Base-by-base conservation (phyloP, 129 eudicot species). In the Chrysanthemum makinoi region DNA sequence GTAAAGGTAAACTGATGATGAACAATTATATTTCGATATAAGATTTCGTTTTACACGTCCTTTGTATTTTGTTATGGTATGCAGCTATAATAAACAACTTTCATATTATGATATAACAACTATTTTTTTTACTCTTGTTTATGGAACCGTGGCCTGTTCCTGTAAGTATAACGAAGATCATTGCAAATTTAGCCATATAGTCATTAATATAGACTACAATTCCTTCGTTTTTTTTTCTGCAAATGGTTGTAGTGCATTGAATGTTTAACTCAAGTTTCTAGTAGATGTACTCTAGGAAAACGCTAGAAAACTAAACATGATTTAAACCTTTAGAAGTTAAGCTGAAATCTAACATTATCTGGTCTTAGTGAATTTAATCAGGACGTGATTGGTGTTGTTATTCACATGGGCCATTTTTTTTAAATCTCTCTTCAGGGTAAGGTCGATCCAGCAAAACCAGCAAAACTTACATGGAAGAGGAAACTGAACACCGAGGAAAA, bases 401-500 rank as follows among this genome's bases (percentile, higher is more conserved):
- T 30, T 11, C 33, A 58, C 16, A 1, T 22, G 39, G 35, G 2
- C 2, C 26, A 14, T 58, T 22, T 8, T 8, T 30, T 20, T 13
- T 4, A 56, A 22, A 24, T 62, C 49, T 64, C 28, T 69, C 67
- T 83, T 30, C 79, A 86, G 86, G 83, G 65, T 75, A 79, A 68
- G 76, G 86, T 75, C 72, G 88, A 86, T 73, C 88, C 96, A 28
- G 83, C 81, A 69, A 76, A 66, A 62, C 93, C 87, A 64, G 85
- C 88, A 64, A 73, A 88, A 76, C 84, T 87, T 65, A 83, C 95
- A 49, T 90, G 90, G 96, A 83, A 85, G 75, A 82, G 94, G 57
- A 90, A 83, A 74, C 50, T 90, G 48, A 80, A 79, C 68, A 49
- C 69, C 28, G 80, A 79, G 47, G 88, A 75, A n/a, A 72, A 10